These are phyloP conservation scores for Daldinia childiae DNA, from an alignment of 495 filamentous ascomycete genomes.

Conservation along the genomic window DNA sequence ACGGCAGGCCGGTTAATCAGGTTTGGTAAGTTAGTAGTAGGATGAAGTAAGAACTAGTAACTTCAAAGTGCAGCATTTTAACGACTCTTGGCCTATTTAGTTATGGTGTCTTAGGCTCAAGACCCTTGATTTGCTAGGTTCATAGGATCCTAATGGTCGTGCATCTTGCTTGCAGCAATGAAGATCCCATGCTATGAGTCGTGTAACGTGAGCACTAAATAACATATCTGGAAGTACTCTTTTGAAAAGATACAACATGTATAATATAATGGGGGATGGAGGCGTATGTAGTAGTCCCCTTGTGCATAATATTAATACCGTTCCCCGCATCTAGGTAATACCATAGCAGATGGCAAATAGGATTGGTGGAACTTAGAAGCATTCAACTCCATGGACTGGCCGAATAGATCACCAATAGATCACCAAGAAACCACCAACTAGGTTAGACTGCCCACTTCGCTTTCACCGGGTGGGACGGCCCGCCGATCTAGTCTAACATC, in stretches of 20 bases:
- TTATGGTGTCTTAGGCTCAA: not conserved
- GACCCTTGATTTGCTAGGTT: slow-evolving; percentile 14
- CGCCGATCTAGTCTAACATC: slow-evolving; percentile 28
- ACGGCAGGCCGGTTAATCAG: slow-evolving; percentile 13
- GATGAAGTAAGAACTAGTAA: not conserved
- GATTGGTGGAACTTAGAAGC: slow-evolving; percentile 19
- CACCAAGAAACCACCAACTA: not conserved
- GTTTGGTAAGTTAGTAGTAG: slow-evolving; percentile 4
- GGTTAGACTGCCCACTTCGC: slow-evolving; percentile 7
- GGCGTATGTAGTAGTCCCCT: not conserved
- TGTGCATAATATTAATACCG: not conserved
- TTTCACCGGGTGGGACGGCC: slow-evolving; percentile 30
- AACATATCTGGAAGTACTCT: slow-evolving; percentile 21
- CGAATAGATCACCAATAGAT: slow-evolving; percentile 5
- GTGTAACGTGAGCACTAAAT: slow-evolving; percentile 23
- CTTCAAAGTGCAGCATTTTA: slow-evolving; percentile 14
- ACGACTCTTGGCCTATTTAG: slow-evolving; percentile 2
- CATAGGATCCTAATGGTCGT: slow-evolving; percentile 19
- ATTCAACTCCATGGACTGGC: not conserved
- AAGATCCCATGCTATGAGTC: slow-evolving; percentile 12
- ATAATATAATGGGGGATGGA: not conserved
- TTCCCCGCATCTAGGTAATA: slow-evolving; percentile 23
- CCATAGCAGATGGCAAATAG: not conserved
- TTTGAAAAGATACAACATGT: slow-evolving; percentile 30
- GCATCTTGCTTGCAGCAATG: slow-evolving; percentile 23